Base-by-base conservation (phyloP, 352 stramenopile species). In the Globisporangium yorkense region DNA sequence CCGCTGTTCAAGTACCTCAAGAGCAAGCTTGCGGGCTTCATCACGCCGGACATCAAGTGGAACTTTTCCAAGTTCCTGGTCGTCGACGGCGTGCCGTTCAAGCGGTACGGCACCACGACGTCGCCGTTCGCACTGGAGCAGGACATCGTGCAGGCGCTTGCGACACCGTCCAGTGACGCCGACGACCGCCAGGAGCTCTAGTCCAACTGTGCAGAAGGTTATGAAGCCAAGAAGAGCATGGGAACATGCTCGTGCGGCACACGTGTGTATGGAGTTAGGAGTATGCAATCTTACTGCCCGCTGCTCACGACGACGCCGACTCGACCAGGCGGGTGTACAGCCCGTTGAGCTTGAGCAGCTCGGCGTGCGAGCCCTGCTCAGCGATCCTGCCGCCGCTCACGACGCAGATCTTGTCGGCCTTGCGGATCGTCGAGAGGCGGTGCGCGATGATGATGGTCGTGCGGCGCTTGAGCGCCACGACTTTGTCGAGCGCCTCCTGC, bases 1-100 rank as follows among this genome's bases (percentile, higher is more conserved):
- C 78, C 80, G 18, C 68, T 98, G 16, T 98, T 97, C 72, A 79
- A 87, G 61, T 98, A 89, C 67, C 72, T 98, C 9, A 97, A 96
- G 66, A 61, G 57, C 39, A 65, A 74, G 59, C 65, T 90, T 24
- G 53, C 72, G 9, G 80, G 80, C 31, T 88, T 88, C 41, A 39
- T 92, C 20, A 88, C 72, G 8, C 75, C 85, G 63, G 72, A 86
- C 57, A 86, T 96, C 66, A 89, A 90, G 72, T 96, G 86, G 86
- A 96, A 96, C 64, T 96, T 96, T 40, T 84, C 81, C 62, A 96
- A 96, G 70, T 94, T 94, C 56, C 63, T 96, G 29, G 64, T 96
- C 35, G 77, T 89, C 1, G 71, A 92, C 51, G 82, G 88, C 21
- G 67, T 78, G 41, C 84, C 84, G 3, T 70, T 76, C 35, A 86